Evolutionary conservation across 2,329 filamentous ascomycete species (phyloP).

Genomic region (Phyllosticta paracitricarpa): DNA sequence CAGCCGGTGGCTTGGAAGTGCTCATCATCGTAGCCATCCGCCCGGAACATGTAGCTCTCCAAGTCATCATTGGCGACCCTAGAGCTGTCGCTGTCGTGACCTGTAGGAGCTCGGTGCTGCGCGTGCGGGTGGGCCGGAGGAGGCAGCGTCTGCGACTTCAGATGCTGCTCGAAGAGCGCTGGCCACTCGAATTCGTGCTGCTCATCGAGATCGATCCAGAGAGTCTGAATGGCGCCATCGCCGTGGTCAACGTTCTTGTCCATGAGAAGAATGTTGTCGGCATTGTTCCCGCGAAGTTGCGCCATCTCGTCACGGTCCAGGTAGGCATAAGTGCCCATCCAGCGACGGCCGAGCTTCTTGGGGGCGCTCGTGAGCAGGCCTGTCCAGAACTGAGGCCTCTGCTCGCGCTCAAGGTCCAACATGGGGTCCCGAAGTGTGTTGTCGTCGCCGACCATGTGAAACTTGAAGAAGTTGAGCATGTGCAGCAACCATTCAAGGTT

Average conservation of each 20-base stretch:
- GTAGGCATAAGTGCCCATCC: conserved; percentile 43
- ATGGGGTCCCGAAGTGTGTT: conserved; percentile 28
- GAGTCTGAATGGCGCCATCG: conserved; percentile 17
- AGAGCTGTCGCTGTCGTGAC: conserved; percentile 1
- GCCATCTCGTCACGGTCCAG: conserved; percentile 22
- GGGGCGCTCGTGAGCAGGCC: conserved; percentile 25
- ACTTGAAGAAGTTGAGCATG: conserved; percentile 44
- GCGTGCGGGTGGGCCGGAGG: conserved; percentile 20
- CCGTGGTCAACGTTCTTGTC: conserved; percentile 24
- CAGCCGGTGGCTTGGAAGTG: conserved; percentile 34
- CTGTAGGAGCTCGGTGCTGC: conserved; percentile 16
- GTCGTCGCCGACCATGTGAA: conserved; percentile 36
- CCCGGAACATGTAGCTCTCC: conserved; percentile 24
- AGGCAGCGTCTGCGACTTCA: conserved; percentile 25
- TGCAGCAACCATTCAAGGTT: conserved; percentile 40
- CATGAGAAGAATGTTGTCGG: conserved; percentile 10
- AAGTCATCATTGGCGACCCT: background rate
- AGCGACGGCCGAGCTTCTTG: conserved; percentile 31
- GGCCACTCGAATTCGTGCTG: conserved; percentile 25
- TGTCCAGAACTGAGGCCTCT: conserved; percentile 36
- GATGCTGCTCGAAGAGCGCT: conserved; percentile 28
- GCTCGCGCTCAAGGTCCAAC: conserved; percentile 22
- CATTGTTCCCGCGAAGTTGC: conserved; percentile 15
- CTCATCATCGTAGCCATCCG: conserved; percentile 28
- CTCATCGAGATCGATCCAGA: conserved; percentile 23